Conservation (phyloP, 2,329 filamentous ascomycete genomes). For the Colletotrichum sp. region DNA sequence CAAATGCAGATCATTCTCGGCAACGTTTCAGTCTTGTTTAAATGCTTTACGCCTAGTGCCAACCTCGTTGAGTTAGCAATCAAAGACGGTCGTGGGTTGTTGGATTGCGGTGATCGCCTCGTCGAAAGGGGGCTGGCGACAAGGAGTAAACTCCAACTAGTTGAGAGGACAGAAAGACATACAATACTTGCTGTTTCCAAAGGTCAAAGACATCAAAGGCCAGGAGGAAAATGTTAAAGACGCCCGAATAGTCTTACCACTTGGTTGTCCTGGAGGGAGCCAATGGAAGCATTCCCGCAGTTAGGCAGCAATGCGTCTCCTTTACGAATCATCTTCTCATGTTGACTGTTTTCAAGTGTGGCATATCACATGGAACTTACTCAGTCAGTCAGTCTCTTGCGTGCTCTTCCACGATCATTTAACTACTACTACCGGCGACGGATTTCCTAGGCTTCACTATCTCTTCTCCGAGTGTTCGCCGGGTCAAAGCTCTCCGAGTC, state of each 20-base stretch:
- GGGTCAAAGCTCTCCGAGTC: neutral
- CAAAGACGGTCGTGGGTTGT: neutral
- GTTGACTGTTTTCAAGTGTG: neutral
- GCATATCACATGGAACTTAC: neutral
- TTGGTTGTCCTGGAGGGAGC: neutral
- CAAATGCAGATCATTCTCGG: neutral
- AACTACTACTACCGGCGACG: too few relatives aligned
- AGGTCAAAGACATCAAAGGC: neutral
- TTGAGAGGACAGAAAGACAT: neutral
- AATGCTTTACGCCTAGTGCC: neutral
- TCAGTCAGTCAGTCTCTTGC: neutral
- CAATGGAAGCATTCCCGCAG: neutral
- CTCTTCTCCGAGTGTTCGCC: neutral
- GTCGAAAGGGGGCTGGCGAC: neutral
- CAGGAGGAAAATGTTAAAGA: fast-evolving
- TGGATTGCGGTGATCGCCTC: too few relatives aligned
- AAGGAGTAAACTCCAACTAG: neutral
- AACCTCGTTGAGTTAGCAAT: neutral
- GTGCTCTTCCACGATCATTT: neutral
- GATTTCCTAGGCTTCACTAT: neutral
- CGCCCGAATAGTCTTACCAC: neutral
- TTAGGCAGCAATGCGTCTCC: neutral
- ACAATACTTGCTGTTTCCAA: fast-evolving
- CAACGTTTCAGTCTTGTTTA: neutral
- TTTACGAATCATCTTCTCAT: neutral